Percentiles rank a stretch among this genome's conserved stretches.
Evolutionary conservation across 1,284 basidiomycete species (phyloP).

Genomic region (Rhodotorula sp.): DNA sequence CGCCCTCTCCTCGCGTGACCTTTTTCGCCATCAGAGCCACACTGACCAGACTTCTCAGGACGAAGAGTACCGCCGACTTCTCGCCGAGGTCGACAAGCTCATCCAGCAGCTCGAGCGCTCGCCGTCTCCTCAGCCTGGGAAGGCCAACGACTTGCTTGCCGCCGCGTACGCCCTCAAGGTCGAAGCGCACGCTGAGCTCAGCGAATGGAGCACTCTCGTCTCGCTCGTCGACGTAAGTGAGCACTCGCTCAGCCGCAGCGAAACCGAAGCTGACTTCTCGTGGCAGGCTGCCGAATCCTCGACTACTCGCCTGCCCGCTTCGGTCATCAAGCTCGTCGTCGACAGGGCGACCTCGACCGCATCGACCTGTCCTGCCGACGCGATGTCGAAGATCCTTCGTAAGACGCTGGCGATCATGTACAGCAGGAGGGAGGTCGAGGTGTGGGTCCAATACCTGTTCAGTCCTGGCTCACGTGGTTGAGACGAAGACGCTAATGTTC

Average conservation of each 20-base stretch:
- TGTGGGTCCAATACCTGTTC: neutral
- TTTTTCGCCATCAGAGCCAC: too few relatives aligned
- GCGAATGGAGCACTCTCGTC: neutral
- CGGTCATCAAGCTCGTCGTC: constrained; percentile 14
- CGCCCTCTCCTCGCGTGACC: neutral
- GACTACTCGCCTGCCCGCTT: neutral
- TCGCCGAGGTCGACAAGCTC: neutral
- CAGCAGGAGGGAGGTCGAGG: constrained; percentile 4
- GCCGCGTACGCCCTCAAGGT: neutral
- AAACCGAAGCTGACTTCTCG: neutral
- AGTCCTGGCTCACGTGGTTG: too few relatives aligned
- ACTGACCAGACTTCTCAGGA: neutral
- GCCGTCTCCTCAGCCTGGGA: neutral
- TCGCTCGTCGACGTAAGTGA: constrained; percentile 7
- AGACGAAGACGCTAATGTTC: neutral
- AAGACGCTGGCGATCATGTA: constrained; percentile 9
- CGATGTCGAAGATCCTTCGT: constrained; percentile 9
- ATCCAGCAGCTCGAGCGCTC: neutral
- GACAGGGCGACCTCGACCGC: neutral
- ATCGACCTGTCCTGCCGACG: neutral
- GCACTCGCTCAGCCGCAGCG: neutral
- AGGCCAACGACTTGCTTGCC: constrained; percentile 7
- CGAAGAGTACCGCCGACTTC: neutral
- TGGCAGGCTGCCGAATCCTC: constrained; percentile 2
- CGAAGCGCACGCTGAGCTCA: neutral